Conservation (phyloP, 140 eudicot genomes). For the Senecio squalidus region DNA sequence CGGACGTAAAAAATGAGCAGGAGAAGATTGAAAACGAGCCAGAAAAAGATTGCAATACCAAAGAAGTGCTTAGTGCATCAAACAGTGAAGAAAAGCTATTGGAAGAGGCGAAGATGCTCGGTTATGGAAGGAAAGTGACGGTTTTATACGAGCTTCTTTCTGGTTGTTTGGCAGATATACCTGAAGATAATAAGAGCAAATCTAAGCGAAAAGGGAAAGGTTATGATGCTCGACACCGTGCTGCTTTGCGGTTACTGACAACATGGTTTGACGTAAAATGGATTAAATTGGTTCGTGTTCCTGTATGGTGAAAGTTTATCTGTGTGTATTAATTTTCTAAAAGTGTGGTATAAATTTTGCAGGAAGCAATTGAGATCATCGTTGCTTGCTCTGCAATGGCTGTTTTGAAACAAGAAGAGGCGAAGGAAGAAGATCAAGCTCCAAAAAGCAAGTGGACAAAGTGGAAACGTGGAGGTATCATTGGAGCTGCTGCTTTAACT, state of each 20-base stretch:
- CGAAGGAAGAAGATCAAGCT: constrained; percentile 41
- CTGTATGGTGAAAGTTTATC: background rate
- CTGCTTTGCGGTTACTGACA: constrained; percentile 86
- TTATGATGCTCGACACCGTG: constrained; percentile 94
- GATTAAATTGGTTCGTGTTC: constrained; percentile 55
- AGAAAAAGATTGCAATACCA: constrained; percentile 5
- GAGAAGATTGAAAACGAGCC: too few species aligned
- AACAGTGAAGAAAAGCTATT: constrained; percentile 38
- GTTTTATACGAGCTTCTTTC: constrained; percentile 90
- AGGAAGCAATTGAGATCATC: constrained; percentile 91
- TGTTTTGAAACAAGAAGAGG: constrained; percentile 50
- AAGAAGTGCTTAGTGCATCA: constrained; percentile 27
- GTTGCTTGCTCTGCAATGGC: constrained; percentile 98
- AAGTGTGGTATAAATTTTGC: constrained; percentile 15
- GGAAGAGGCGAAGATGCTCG: constrained; percentile 59
- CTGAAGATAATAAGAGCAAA: constrained; percentile 50
- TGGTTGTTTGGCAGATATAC: constrained; percentile 70
- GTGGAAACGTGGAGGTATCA: constrained; percentile 97
- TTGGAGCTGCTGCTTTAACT: constrained; percentile 99
- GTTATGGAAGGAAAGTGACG: constrained; percentile 57
- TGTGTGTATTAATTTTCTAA: background rate
- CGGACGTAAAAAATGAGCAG: background rate
- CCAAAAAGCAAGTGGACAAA: constrained; percentile 67
- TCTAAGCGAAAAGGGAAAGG: constrained; percentile 54
- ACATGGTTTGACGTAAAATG: constrained; percentile 91